Evolutionary conservation across 495 filamentous ascomycete genomes (phyloP).

Genomic region (Aspergillus diversus): DNA sequence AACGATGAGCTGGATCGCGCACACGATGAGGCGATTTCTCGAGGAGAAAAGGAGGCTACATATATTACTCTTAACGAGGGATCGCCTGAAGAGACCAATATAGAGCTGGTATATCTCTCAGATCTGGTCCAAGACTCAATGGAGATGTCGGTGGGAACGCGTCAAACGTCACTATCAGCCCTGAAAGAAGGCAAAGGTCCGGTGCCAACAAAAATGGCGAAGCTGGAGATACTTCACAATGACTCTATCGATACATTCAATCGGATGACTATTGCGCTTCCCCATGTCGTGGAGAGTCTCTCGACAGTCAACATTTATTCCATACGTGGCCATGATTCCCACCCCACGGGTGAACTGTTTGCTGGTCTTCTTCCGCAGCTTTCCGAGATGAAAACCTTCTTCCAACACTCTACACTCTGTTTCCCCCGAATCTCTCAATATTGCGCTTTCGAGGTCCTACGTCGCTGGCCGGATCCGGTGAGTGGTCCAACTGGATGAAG

Average conservation of each 20-base stretch:
- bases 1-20: conserved; percentile 12
- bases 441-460: conserved; percentile 30
- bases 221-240: conserved; percentile 32
- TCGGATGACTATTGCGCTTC: conserved; percentile 28
- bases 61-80: conserved; percentile 14
- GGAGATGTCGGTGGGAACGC: conserved; percentile 9
- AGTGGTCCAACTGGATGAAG: conserved; percentile 29
- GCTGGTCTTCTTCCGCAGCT: conserved; percentile 20
- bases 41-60: conserved; percentile 22
- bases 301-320: conserved; percentile 27
- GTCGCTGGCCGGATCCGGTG: conserved; percentile 20
- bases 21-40: conserved; percentile 18
- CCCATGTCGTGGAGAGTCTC: conserved; percentile 28
- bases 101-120: conserved; percentile 21
- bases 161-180: background rate
- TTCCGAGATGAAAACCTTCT: conserved; percentile 21
- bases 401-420: conserved; percentile 19
- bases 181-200: conserved; percentile 5
- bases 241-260: conserved; percentile 30
- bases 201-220: background rate
- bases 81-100: conserved; percentile 13
- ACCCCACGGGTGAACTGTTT: conserved; percentile 18
- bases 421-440: conserved; percentile 27
- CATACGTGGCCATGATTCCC: conserved; percentile 25
- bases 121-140: conserved; percentile 20